Evolutionary conservation across 352 stramenopile species (phyloP), one percentile per base, ranked within the genome.

Genomic region (Globisporangium ultimum): DNA sequence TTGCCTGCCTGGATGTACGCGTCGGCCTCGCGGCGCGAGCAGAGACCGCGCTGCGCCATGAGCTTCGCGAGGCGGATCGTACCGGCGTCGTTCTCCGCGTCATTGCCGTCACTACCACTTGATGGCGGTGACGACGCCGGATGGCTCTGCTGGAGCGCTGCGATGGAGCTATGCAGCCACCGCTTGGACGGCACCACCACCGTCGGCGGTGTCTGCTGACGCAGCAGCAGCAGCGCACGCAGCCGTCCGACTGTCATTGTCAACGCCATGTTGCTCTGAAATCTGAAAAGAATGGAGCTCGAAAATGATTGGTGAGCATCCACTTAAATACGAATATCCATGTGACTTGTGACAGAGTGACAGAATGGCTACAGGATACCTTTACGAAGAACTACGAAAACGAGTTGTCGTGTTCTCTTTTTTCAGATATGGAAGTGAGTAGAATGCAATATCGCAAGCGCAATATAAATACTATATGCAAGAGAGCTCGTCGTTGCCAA

Each of bases 1-100:
- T 65, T 70, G 53, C 83, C 83, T 9, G 68, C 70, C 59, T 92
- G 81, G 57, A 95, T 95, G 66, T 92, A 93, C 8, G 69, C 71
- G 40, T 95, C 85, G 8, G 83, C 85, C 62, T 95, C 85, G 52
- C 83, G 85, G 10, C 85, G 78, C 53, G 83, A 93, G 63, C 85
- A 95, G 15, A 95, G 67, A 0, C 84, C 81, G 63, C 74, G 71
- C 56, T 89, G 74, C 6, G 80, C 80, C 82, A 92, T 94, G 32
- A 94, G 72, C 70, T 93, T 93, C 54, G 82, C 78, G 14, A 93
- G 60, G 9, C 84, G 84, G 36, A 93, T 59, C 49, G 76, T 71
- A 58, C 54, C 67, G 1, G 17, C 58, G 1, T 17, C 58, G 52
- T 53, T 24, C 17, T 58, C 28, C 28, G 28, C 34, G 13, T 24